Percentiles rank a stretch among this genome's conserved stretches.
Evolutionary conservation across 352 stramenopile species (phyloP).

Genomic region (Pythium aristosporum): DNA sequence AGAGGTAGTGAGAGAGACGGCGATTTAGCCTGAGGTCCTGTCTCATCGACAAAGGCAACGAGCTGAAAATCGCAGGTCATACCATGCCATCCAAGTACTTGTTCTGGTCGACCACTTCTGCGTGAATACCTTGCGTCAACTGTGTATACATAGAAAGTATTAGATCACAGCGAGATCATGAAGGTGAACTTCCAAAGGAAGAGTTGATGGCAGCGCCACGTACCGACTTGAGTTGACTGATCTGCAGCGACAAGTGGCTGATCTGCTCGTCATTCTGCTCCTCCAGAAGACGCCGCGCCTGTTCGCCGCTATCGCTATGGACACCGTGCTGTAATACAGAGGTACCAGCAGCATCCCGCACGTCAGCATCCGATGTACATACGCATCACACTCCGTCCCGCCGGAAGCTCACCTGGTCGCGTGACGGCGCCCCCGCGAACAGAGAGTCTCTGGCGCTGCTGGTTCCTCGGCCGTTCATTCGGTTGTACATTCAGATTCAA

Average conservation of each 20-base stretch:
- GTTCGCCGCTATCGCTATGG: constrained; percentile 61
- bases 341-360: not conserved
- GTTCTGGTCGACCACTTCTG: constrained; percentile 82
- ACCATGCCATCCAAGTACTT: constrained; percentile 83
- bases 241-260: constrained; percentile 85
- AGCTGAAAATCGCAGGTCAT: constrained; percentile 7
- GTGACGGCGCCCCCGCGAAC: constrained; percentile 57
- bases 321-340: constrained; percentile 30
- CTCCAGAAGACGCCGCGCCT: constrained; percentile 75
- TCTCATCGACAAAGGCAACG: not conserved
- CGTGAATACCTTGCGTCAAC: constrained; percentile 78
- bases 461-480: constrained; percentile 58
- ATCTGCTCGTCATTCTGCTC: constrained; percentile 90
- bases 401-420: constrained; percentile 37
- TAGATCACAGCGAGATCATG: not conserved
- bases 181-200: not conserved
- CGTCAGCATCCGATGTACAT: not conserved
- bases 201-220: not conserved
- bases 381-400: not conserved
- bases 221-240: constrained; percentile 84
- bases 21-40: not conserved
- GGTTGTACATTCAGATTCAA: constrained; percentile 71
- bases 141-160: constrained; percentile 25
- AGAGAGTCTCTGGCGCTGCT: constrained; percentile 57
- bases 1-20: not conserved